Evolutionary conservation across 73 alveolate genomes (phyloP).

Genomic region (Uronychia setigera): DNA sequence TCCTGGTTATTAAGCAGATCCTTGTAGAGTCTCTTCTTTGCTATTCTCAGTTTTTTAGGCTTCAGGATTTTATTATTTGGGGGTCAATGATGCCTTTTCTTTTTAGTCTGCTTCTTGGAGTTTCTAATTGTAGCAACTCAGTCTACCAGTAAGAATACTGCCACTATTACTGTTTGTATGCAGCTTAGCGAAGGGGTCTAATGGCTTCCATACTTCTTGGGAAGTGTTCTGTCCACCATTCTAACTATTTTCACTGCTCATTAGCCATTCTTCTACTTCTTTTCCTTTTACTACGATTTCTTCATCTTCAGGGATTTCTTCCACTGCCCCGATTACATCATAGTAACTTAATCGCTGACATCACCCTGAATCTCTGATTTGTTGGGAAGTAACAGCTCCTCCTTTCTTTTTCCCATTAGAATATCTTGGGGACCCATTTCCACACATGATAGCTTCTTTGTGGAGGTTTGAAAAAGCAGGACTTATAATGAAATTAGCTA

Average conservation of each 20-base stretch:
- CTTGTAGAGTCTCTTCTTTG: too few relatives aligned
- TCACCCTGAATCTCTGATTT: neutral
- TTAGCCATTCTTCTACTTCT: constrained; percentile 52
- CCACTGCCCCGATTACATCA: neutral
- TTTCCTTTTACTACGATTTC: constrained; percentile 25
- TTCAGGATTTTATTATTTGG: too few relatives aligned
- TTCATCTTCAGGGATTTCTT: neutral
- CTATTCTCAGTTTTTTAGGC: too few relatives aligned
- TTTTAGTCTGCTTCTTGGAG: too few relatives aligned
- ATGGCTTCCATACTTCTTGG: neutral
- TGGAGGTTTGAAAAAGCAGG: neutral
- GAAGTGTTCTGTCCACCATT: neutral
- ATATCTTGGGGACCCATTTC: neutral
- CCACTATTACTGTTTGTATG: neutral
- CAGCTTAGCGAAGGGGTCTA: neutral
- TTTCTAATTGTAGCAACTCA: too few relatives aligned
- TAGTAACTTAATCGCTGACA: neutral
- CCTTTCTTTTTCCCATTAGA: neutral
- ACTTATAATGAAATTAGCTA: constrained; percentile 34
- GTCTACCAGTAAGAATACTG: neutral
- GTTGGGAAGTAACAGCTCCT: too few relatives aligned
- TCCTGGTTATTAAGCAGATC: too few relatives aligned
- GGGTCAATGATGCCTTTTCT: too few relatives aligned
- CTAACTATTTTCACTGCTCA: constrained; percentile 18
- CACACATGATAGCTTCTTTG: constrained; percentile 9